phyloP scores from a whole-genome alignment of 2,329 filamentous ascomycete genomes.

The Epichloe bromicola region DNA sequence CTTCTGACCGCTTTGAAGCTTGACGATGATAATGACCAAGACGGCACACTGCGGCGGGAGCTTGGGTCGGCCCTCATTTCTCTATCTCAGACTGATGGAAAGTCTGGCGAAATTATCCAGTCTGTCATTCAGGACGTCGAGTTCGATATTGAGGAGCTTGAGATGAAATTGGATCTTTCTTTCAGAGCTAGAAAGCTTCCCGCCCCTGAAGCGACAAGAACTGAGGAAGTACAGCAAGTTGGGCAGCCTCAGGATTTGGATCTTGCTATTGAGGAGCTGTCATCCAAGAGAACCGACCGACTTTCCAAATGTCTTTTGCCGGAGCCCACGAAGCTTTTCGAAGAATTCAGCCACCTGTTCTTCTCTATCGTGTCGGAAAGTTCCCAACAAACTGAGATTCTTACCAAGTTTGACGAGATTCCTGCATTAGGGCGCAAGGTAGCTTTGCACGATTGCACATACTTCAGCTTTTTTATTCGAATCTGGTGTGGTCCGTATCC shows the following conservation, averaged over 20 bases:
- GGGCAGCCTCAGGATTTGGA: constrained; percentile 26
- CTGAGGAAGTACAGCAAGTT: constrained; percentile 15
- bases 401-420: constrained; percentile 39
- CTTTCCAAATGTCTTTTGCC: constrained; percentile 40
- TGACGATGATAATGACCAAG: constrained; percentile 38
- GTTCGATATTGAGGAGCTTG: constrained; percentile 61
- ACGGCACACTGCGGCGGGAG: constrained; percentile 45
- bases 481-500: constrained; percentile 64
- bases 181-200: constrained; percentile 45
- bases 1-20: constrained; percentile 47
- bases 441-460: constrained; percentile 49
- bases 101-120: constrained; percentile 50
- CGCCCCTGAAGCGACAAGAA: constrained; percentile 34
- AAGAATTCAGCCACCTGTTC: constrained; percentile 46
- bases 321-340: constrained; percentile 38
- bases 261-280: constrained; percentile 25
- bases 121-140: constrained; percentile 53
- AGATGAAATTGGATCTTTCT: constrained; percentile 60
- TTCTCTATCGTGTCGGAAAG: constrained; percentile 36
- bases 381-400: constrained; percentile 23
- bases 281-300: constrained; percentile 19
- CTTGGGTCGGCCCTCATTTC: constrained; percentile 54
- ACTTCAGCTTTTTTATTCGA: constrained; percentile 62
- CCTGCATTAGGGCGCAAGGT: constrained; percentile 40
- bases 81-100: constrained; percentile 46